Conservation (phyloP, 2,329 filamentous ascomycete genomes). For the Epichloe uncinata region DNA sequence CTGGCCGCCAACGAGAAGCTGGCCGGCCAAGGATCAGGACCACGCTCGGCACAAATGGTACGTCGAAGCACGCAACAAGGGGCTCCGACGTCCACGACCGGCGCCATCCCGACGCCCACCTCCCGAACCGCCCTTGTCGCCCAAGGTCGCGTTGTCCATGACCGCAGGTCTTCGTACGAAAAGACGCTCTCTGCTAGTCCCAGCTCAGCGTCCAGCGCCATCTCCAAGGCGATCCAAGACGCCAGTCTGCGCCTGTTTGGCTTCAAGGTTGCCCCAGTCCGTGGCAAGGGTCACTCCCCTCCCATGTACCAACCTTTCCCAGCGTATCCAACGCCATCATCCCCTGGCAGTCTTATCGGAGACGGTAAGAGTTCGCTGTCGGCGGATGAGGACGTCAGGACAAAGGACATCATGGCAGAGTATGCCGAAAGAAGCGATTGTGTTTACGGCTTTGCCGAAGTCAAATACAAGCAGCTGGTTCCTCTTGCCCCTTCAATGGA, state of each 20-base stretch:
- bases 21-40: constrained; percentile 32
- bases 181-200: constrained; percentile 55
- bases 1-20: constrained; percentile 69
- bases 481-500: constrained; percentile 71
- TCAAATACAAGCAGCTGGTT: constrained; percentile 96
- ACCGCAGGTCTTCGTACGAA: constrained; percentile 70
- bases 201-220: constrained; percentile 70
- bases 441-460: constrained; percentile 93
- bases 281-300: constrained; percentile 56
- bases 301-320: constrained; percentile 75
- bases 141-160: constrained; percentile 55
- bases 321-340: constrained; percentile 59
- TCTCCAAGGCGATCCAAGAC: constrained; percentile 90
- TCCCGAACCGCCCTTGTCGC: constrained; percentile 66
- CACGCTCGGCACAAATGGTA: constrained; percentile 49
- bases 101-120: constrained; percentile 51
- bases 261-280: constrained; percentile 54
- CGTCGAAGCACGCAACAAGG: constrained; percentile 72
- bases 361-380: constrained; percentile 44
- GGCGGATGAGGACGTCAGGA: constrained; percentile 63
- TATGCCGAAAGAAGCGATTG: constrained; percentile 88
- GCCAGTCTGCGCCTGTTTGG: constrained; percentile 67
- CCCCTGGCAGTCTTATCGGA: constrained; percentile 49
- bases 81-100: constrained; percentile 51
- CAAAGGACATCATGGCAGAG: constrained; percentile 77